Percentiles rank a stretch among this genome's conserved stretches.
Evolutionary conservation across 2,329 filamentous ascomycete genomes (phyloP).

Genomic region (Tolypocladium inflatum): DNA sequence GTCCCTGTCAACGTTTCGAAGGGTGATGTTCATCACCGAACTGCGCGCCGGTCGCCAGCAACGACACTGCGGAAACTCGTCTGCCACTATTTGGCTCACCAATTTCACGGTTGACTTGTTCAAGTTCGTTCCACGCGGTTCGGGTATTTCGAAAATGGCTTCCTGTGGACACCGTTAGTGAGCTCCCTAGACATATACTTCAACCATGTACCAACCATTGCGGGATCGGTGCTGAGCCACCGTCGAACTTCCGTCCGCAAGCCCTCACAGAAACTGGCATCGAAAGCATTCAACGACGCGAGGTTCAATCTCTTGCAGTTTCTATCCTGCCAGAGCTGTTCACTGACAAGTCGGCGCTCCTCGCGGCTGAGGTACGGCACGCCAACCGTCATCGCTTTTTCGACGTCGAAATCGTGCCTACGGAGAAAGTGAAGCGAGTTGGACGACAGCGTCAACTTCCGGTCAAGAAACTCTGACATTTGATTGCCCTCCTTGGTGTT

Average conservation of each 20-base stretch:
- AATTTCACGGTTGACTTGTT: neutral
- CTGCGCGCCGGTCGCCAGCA: conserved; percentile 8
- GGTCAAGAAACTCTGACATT: conserved; percentile 14
- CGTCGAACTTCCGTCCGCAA: neutral
- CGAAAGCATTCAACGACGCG: no score
- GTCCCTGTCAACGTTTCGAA: neutral
- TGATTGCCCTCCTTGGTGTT: neutral
- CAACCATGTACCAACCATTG: neutral
- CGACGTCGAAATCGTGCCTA: conserved; percentile 14
- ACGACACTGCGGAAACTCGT: neutral
- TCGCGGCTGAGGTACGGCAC: conserved; percentile 20
- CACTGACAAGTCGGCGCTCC: neutral
- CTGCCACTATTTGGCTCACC: neutral
- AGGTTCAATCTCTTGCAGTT: no score
- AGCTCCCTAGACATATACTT: no score
- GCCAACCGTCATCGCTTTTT: conserved; percentile 14
- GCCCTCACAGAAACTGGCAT: neutral
- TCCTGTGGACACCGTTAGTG: neutral
- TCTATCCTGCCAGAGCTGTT: neutral
- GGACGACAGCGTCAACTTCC: conserved; percentile 17
- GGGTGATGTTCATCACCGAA: conserved; percentile 14
- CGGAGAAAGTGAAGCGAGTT: conserved; percentile 19
- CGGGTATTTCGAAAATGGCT: neutral
- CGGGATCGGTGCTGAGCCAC: neutral
- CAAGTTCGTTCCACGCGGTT: neutral